A percentile compares a stretch with the other conserved stretches of the same genome.
Evolutionary conservation across 495 filamentous ascomycete species (phyloP).

Genomic region (Penicillium diatomitis): DNA sequence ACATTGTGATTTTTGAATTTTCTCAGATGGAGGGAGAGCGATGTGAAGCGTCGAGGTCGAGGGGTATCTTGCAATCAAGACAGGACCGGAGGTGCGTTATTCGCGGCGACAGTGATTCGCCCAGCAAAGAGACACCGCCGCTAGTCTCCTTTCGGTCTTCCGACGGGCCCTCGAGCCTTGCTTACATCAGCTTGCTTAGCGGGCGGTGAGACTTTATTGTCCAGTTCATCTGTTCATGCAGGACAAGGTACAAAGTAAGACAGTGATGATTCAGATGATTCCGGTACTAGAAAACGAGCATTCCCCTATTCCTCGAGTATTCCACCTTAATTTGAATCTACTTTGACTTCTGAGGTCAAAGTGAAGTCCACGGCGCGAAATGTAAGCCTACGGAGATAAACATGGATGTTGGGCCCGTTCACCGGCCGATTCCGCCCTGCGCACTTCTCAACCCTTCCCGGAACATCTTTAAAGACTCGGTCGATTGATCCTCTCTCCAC

Average conservation of each 20-base stretch:
- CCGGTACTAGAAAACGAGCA: too few species aligned
- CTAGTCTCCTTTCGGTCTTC: slow-evolving; percentile 5
- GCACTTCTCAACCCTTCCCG: slow-evolving; percentile 9
- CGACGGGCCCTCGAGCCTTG: slow-evolving; percentile 8
- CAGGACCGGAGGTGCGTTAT: slow-evolving; percentile 14
- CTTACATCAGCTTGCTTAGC: slow-evolving; percentile 22
- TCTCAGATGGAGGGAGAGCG: neutral
- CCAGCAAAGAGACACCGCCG: slow-evolving; percentile 9
- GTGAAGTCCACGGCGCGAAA: too few species aligned
- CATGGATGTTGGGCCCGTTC: slow-evolving; percentile 9
- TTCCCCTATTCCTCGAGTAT: too few species aligned
- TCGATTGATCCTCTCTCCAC: slow-evolving; percentile 10
- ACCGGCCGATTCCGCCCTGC: slow-evolving; percentile 17
- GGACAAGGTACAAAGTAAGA: too few species aligned
- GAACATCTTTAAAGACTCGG: neutral
- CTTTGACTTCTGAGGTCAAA: too few species aligned
- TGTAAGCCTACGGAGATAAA: too few species aligned
- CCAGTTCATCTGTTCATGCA: too few species aligned
- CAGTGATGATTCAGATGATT: too few species aligned
- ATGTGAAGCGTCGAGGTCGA: neutral
- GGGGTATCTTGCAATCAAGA: slow-evolving; percentile 8
- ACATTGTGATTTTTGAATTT: slow-evolving; percentile 48
- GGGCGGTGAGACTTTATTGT: too few species aligned
- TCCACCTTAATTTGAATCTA: too few species aligned
- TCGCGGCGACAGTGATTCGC: slow-evolving; percentile 21